These are phyloP conservation scores for Aspergillus steynii DNA, from an alignment of 495 filamentous ascomycete species.

Conservation along the genomic window DNA sequence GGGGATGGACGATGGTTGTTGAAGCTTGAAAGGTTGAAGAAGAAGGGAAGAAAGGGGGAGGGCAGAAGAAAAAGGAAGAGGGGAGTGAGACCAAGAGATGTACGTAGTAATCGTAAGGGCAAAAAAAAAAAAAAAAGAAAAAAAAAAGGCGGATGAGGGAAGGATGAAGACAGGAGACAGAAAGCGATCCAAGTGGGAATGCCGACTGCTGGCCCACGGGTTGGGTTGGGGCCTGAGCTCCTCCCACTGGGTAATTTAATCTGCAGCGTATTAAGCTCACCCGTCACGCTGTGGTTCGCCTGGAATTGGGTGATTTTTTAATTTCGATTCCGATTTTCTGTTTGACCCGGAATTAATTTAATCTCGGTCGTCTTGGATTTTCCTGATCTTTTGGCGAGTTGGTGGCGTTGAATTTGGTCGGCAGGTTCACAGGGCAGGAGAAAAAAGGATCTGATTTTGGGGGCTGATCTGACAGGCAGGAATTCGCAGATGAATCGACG, in stretches of 20 bases:
- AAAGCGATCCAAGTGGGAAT: constrained; percentile 24
- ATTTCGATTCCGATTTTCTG: neutral
- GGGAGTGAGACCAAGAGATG: constrained; percentile 8
- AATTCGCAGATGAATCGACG: neutral
- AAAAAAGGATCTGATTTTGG: neutral
- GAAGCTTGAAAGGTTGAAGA: constrained; percentile 13
- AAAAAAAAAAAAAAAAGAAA: constrained; percentile 10
- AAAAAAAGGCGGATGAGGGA: constrained; percentile 16
- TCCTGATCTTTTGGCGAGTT: neutral
- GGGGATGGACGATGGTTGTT: neutral
- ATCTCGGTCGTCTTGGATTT: neutral
- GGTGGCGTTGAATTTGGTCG: neutral
- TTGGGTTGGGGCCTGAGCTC: constrained; percentile 22
- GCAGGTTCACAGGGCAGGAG: neutral
- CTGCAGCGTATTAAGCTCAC: constrained; percentile 21
- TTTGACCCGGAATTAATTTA: neutral
- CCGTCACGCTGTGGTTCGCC: constrained; percentile 6
- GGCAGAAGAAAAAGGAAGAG: constrained; percentile 4
- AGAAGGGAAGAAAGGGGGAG: constrained; percentile 8
- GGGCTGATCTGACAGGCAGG: neutral
- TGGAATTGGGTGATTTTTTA: neutral
- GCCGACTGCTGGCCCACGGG: constrained; percentile 23
- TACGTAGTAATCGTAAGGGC: neutral
- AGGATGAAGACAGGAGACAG: constrained; percentile 19
- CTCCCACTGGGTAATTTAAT: constrained; percentile 19